Evolutionary conservation across 73 alveolate species (phyloP), one percentile per base, ranked within the genome.

Genomic region (Durusdinium trenchii): DNA sequence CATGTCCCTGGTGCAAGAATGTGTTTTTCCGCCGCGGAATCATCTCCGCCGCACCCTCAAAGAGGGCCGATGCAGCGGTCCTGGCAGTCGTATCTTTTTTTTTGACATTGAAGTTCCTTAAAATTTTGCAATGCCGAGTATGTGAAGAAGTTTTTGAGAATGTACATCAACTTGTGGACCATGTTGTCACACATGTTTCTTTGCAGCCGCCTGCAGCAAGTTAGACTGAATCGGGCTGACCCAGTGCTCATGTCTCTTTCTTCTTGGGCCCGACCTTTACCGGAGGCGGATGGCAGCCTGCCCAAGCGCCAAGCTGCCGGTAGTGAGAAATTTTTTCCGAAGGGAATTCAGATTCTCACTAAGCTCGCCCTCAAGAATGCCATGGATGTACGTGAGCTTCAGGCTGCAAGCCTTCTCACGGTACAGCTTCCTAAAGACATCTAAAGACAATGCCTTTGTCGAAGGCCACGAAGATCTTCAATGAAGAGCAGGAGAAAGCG

Each of bases 251-350:
- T 79, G 90, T 12, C 90, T 35, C 43, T 79, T 61, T 30, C 64
- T 35, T 48, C 90, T 79, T 79, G 90, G 90, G 64, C 60, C 20
- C 90, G 60, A 61, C 23, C 90, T 23, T 61, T 61, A 36, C 67
- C 67, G 26, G 67, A 43, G 26, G 45, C 46, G 30, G 64, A 23
- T 64, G 90, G 64, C 42, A 14, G 45, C 30, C 16, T 43, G 14
- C 40, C 67, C 64, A 79, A 79, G 67, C 38, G 64, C 40, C 90
- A 79, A 48, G 90, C 90, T 32, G 90, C 67, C 7, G 90, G 90
- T 12, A 45, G 42, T 18, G 90, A 79, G 67, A 79, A 79, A 42
- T 43, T 79, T 32, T 43, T 42, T 23, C 40, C 45, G 90, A 45
- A 79, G n/a, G 90, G 90, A 61, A 46, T 79, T 45, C 87, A 78